Evolutionary conservation across 1,284 basidiomycete genomes (phyloP).

Genomic region (Ustilago loliicola): DNA sequence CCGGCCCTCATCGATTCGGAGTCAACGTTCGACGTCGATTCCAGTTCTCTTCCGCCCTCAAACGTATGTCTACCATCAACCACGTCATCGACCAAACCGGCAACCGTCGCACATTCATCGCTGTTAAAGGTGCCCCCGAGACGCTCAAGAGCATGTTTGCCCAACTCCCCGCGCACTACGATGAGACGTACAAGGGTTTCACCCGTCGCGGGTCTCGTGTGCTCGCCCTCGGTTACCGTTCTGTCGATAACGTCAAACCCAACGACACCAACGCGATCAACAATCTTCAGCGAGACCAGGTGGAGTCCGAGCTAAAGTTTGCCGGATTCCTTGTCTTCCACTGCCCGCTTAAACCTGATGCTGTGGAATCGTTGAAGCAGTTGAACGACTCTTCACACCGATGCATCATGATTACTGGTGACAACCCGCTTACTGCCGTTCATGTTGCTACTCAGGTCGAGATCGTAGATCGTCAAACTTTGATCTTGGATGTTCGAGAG

Average conservation of each 20-base stretch:
- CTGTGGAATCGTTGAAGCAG: constrained; percentile 62
- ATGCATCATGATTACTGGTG: constrained; percentile 71
- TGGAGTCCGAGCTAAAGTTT: constrained; percentile 63
- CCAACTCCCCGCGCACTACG: constrained; percentile 66
- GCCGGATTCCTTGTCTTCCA: constrained; percentile 70
- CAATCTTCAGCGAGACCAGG: constrained; percentile 60
- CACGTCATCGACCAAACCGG: constrained; percentile 51
- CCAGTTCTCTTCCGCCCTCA: constrained; percentile 69
- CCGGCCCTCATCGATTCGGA: constrained; percentile 42
- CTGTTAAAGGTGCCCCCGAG: constrained; percentile 69
- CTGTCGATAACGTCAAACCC: constrained; percentile 49
- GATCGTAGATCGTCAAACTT: constrained; percentile 67
- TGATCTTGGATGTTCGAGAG: constrained; percentile 66
- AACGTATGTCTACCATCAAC: constrained; percentile 68
- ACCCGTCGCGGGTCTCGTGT: constrained; percentile 68
- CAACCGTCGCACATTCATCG: constrained; percentile 55
- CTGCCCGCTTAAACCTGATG: constrained; percentile 70
- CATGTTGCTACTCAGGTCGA: constrained; percentile 69
- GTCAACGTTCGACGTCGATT: constrained; percentile 67
- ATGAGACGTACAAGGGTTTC: constrained; percentile 69
- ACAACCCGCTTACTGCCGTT: constrained; percentile 69
- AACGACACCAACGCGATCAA: constrained; percentile 51
- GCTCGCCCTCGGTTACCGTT: constrained; percentile 68
- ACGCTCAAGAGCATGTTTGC: constrained; percentile 67
- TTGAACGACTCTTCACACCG: constrained; percentile 69